Base-by-base conservation (phyloP, 169 alveolate species). In the Plasmodium blacklocki region DNA sequence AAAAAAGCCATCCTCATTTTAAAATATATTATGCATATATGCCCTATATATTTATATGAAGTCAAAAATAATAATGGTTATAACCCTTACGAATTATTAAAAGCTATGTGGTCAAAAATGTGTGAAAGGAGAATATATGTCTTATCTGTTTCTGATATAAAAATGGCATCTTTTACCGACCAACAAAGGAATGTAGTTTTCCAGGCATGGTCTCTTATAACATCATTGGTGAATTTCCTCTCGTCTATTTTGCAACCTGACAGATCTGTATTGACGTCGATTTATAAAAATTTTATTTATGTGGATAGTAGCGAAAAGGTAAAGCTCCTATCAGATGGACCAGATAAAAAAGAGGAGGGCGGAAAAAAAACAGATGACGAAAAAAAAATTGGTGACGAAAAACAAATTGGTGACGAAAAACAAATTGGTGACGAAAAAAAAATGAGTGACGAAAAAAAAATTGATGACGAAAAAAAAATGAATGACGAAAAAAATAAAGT, bases 161-260 rank as follows among this genome's bases (percentile, higher is more conserved):
- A 29, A 47, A 50, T 78, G 1, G 64, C 89, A 14, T 32, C 89
- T 12, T 78, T 78, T 59, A 78, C 43, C 54, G 39, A 78, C 6
- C 47, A 14, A 19, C 89, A 78, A 70, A 78, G 54, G 26, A 78
- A 78, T 66, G 49, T 78, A 18, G 21, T 78, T 19, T 21, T 14
- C 6, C 89, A 78, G 23, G 89, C 72, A n/a, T 78, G 89, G 89
- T 23, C 89, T 12, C 89, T 78, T 56, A 78, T 78, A 32, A 78
- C 89, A 11, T 56, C 89, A 3, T 45, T 78, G 9, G 18, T 78
- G 3, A 32, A 78, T 59, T 11, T 52, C 11, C 7, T 78, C 2
- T 14, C 67, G 2, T 78, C 89, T 19, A 66, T 66, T 49, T 32
- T 78, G 23, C 60, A 60, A 1, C 75, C 89, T 7, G 89, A 78